Conservation (phyloP, 768 basidiomycete species). For the Lyophyllum shimeji region DNA sequence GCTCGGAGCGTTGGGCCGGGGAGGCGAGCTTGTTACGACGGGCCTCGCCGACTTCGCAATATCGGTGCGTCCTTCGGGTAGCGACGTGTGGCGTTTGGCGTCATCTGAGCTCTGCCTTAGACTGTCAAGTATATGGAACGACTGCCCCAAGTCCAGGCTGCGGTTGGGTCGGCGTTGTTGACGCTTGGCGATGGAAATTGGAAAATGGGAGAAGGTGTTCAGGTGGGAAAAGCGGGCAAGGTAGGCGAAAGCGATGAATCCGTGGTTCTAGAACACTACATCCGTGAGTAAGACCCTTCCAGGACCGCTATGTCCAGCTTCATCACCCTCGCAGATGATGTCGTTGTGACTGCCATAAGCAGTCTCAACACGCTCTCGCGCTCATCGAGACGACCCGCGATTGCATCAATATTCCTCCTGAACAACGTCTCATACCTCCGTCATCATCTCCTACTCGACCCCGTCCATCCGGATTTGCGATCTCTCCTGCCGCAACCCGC, state of each 20-base stretch:
- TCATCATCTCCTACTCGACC: conserved; percentile 53
- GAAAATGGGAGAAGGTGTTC: conserved; percentile 87
- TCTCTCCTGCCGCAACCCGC: conserved; percentile 61
- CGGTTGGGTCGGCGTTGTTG: conserved; percentile 63
- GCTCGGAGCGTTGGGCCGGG: conserved; percentile 53
- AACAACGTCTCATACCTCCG: conserved; percentile 79
- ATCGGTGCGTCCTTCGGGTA: conserved; percentile 37
- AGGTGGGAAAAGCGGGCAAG: conserved; percentile 51
- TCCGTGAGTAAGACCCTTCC: conserved; percentile 46
- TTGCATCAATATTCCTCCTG: conserved; percentile 74
- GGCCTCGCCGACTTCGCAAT: conserved; percentile 62
- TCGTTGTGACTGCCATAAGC: conserved; percentile 62
- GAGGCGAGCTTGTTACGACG: conserved; percentile 56
- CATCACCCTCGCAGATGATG: conserved; percentile 52
- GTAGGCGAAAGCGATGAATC: conserved; percentile 54
- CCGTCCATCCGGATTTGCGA: conserved; percentile 43
- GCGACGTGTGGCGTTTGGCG: too few species aligned
- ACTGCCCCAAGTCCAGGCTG: conserved; percentile 67
- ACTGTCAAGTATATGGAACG: conserved; percentile 68
- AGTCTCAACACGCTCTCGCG: conserved; percentile 66
- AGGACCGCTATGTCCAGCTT: neutral
- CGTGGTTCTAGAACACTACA: conserved; percentile 70
- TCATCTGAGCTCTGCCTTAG: conserved; percentile 32
- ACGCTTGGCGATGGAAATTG: conserved; percentile 86
- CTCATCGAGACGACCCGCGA: conserved; percentile 56